phyloP scores from a whole-genome alignment of 352 stramenopile genomes.

The Phytophthora cryptogea region DNA sequence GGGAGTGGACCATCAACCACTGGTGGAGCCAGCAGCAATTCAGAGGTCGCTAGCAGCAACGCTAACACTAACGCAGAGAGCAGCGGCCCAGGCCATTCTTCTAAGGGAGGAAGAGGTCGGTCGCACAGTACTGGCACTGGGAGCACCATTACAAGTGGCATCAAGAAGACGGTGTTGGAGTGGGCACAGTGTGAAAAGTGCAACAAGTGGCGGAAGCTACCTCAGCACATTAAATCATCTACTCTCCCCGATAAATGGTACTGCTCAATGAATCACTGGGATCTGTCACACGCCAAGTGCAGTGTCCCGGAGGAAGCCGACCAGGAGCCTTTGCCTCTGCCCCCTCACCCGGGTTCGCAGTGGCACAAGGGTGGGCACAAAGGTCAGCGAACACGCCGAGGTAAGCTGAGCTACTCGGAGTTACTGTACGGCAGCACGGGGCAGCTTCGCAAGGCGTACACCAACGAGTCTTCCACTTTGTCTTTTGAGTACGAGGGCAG shows the following conservation, averaged over 20 bases:
- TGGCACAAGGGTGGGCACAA: slow-evolving; percentile 62
- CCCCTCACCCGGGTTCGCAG: slow-evolving; percentile 45
- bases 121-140: slow-evolving; percentile 5
- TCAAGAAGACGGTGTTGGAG: slow-evolving; percentile 86
- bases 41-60: slow-evolving; percentile 13
- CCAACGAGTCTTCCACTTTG: slow-evolving; percentile 71
- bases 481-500: slow-evolving; percentile 78
- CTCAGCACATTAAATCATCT: slow-evolving; percentile 90
- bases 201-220: slow-evolving; percentile 96
- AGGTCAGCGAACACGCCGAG: slow-evolving; percentile 47
- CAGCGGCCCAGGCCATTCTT: slow-evolving; percentile 1
- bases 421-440: slow-evolving; percentile 80
- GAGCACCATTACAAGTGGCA: slow-evolving; percentile 16
- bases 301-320: slow-evolving; percentile 77
- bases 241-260: slow-evolving; percentile 96
- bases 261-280: slow-evolving; percentile 96
- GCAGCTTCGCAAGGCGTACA: slow-evolving; percentile 85
- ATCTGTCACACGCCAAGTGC: slow-evolving; percentile 80
- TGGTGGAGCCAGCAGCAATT: slow-evolving; percentile 6
- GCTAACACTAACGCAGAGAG: slow-evolving; percentile 6
- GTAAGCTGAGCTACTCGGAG: slow-evolving; percentile 85
- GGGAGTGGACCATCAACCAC: slow-evolving; percentile 6
- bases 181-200: slow-evolving; percentile 98
- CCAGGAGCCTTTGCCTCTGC: slow-evolving; percentile 60
- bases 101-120: slow-evolving; percentile 32